Conservation (phyloP, 1,139 yeast genomes). For the Hyphopichia fennica region DNA sequence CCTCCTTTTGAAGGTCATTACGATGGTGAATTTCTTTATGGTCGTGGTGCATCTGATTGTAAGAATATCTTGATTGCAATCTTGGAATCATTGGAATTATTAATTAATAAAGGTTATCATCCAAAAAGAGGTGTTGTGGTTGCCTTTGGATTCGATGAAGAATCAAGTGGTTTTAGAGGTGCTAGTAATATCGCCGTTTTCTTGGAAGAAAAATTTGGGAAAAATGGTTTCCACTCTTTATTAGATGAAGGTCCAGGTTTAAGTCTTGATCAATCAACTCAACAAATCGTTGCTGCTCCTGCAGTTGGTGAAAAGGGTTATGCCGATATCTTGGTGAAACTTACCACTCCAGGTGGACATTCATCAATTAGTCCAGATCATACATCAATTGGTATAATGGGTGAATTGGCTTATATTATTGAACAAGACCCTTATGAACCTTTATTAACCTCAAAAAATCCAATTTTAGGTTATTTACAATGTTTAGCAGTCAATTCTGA, state of each 20-base stretch:
- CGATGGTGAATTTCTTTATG: conserved; percentile 51
- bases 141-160: conserved; percentile 50
- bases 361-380: conserved; percentile 48
- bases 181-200: conserved; percentile 30
- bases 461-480: conserved; percentile 32
- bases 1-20: conserved; percentile 71
- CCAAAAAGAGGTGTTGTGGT: conserved; percentile 40
- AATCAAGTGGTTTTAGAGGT: conserved; percentile 37
- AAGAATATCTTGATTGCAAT: conserved; percentile 41
- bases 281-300: conserved; percentile 37
- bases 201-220: conserved; percentile 33
- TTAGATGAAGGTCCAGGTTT: conserved; percentile 47
- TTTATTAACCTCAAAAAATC: conserved; percentile 32
- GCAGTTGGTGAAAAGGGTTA: conserved; percentile 46
- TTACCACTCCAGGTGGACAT: conserved; percentile 48
- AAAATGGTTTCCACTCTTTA: conserved; percentile 38
- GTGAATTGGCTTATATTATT: conserved; percentile 38
- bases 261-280: conserved; percentile 23
- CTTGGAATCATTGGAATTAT: conserved; percentile 39
- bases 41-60: conserved; percentile 46
- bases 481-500: conserved; percentile 36
- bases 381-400: conserved; percentile 44
- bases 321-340: conserved; percentile 29
- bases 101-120: conserved; percentile 24
- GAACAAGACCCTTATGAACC: conserved; percentile 40